Conservation (phyloP, 2,329 filamentous ascomycete species). For the Cladorrhinum sp. region DNA sequence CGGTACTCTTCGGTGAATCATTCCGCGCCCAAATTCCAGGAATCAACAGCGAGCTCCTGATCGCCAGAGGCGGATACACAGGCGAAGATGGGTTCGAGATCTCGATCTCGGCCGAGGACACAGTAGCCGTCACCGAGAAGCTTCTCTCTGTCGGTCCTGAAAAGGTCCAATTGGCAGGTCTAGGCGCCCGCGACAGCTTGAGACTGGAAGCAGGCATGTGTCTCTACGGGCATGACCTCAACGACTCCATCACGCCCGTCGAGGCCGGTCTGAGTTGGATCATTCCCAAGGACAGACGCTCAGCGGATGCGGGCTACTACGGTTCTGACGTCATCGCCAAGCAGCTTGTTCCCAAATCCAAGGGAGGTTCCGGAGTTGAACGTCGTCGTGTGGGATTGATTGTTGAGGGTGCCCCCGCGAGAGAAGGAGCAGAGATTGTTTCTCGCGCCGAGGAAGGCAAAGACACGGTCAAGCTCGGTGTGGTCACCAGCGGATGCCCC, state of each 20-base stretch:
- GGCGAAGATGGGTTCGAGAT: constrained; percentile 99
- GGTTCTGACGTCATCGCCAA: constrained; percentile 74
- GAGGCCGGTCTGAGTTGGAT: constrained; percentile 69
- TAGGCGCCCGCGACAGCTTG: constrained; percentile 88
- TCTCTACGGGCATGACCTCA: constrained; percentile 97
- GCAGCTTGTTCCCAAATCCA: constrained; percentile 71
- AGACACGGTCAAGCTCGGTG: constrained; percentile 67
- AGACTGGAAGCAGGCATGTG: constrained; percentile 97
- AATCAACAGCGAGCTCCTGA: constrained; percentile 54
- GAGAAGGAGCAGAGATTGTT: constrained; percentile 82
- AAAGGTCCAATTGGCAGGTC: constrained; percentile 73
- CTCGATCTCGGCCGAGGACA: constrained; percentile 68
- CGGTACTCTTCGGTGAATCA: constrained; percentile 79
- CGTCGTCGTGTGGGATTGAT: constrained; percentile 77
- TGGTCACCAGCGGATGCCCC: constrained; percentile 84
- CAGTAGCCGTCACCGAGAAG: constrained; percentile 63
- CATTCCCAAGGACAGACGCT: constrained; percentile 73
- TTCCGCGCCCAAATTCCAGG: constrained; percentile 60
- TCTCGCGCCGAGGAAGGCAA: constrained; percentile 36
- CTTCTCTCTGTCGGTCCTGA: constrained; percentile 63
- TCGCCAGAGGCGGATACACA: constrained; percentile 90
- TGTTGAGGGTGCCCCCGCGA: constrained; percentile 80
- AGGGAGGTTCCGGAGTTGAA: constrained; percentile 67
- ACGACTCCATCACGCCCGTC: constrained; percentile 66
- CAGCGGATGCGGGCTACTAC: constrained; percentile 70